Percentiles rank a stretch among this genome's conserved stretches.
Evolutionary conservation across 768 basidiomycete genomes (phyloP).

Genomic region (Melanogaster broomeanus): DNA sequence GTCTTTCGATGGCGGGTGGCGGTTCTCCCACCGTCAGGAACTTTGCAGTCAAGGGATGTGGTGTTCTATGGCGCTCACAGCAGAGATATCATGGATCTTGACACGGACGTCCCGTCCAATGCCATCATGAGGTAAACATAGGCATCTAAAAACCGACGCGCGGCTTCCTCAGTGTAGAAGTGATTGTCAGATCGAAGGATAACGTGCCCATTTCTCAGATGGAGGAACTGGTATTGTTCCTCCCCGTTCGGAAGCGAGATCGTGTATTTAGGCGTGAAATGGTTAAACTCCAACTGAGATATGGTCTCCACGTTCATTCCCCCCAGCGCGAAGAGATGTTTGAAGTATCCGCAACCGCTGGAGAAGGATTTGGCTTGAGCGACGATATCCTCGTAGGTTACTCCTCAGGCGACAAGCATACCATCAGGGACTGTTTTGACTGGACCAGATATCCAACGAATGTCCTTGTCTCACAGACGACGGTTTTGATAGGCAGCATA

Average conservation of each 20-base stretch:
- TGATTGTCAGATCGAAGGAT: slow-evolving; percentile 33
- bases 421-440: slow-evolving; percentile 24
- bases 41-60: no score
- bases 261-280: slow-evolving; percentile 15
- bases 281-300: slow-evolving; percentile 17
- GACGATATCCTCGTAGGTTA: no score
- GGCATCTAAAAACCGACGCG: slow-evolving; percentile 31
- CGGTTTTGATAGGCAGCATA: no score
- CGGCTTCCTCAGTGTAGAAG: no score
- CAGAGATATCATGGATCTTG: slow-evolving; percentile 17
- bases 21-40: no score
- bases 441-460: slow-evolving; percentile 23
- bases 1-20: no score
- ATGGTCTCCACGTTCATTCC: no score
- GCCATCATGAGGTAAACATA: slow-evolving; percentile 29
- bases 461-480: slow-evolving; percentile 21
- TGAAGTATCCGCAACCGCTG: no score
- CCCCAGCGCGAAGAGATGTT: no score
- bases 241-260: slow-evolving; percentile 29
- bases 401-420: no score
- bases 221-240: slow-evolving; percentile 21
- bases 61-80: no score
- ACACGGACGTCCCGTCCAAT: slow-evolving; percentile 9
- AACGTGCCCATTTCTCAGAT: slow-evolving; percentile 22
- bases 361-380: no score